Evolutionary conservation across 2,329 filamentous ascomycete genomes (phyloP).

Genomic region (Talaromyces piceae): DNA sequence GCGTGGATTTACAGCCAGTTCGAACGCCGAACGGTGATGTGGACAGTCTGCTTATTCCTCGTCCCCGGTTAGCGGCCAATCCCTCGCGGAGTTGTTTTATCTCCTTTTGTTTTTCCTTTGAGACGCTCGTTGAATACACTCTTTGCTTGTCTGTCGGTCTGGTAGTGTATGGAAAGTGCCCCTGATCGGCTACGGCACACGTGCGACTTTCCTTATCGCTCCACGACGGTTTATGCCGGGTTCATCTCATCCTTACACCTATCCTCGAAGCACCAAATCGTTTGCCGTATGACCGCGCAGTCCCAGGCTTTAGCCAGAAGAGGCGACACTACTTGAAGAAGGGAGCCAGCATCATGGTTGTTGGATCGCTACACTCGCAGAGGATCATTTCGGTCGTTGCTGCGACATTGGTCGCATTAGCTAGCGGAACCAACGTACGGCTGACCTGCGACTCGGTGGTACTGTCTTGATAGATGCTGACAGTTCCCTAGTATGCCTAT

Average conservation of each 20-base stretch:
- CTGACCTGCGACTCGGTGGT: neutral
- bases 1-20: neutral
- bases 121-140: neutral
- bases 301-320: neutral
- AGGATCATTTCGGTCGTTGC: slow-evolving; percentile 78
- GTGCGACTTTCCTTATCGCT: slow-evolving; percentile 1
- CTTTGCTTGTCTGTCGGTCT: neutral
- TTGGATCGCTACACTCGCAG: slow-evolving; percentile 34
- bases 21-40: neutral
- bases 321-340: slow-evolving; percentile 1
- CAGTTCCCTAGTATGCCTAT: slow-evolving; percentile 71
- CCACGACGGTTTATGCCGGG: neutral
- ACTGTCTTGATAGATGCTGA: neutral
- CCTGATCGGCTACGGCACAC: neutral
- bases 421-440: slow-evolving; percentile 82
- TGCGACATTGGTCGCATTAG: slow-evolving; percentile 74
- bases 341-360: slow-evolving; percentile 20
- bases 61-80: neutral
- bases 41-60: neutral
- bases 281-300: slow-evolving; percentile 1
- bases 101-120: neutral
- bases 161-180: neutral
- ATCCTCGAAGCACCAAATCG: neutral
- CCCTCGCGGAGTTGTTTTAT: neutral
- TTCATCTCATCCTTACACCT: neutral